Evolutionary conservation across 805 yeast genomes (phyloP), one percentile per base, ranked within the genome.

Genomic region (Myxozyma lipomycoides): DNA sequence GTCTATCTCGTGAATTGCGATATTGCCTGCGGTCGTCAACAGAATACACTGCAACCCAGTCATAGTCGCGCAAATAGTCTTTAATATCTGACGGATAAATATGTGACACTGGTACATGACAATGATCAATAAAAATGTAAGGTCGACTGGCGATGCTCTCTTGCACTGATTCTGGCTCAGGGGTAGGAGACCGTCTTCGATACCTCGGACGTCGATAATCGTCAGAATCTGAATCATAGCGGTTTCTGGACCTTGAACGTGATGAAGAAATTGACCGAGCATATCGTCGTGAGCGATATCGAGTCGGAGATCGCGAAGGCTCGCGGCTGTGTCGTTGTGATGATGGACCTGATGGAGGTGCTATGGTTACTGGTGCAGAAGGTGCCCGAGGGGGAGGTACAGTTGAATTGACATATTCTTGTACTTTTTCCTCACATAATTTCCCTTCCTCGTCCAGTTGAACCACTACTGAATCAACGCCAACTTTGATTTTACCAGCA

Each of bases 11-110:
- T 18, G 35, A 26, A 7, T 32, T 34, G 18, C 26, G 19, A 12
- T 52, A 48, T 18, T 32, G 32, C 10, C 39, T 37, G 5, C 39
- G 32, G 18, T 25, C 41, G 30, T 44, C 44, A 12, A 48, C 60
- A 6, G 43, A 41, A 43, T 84, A 63, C 2, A 87, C 78, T 48
- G 85, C 72, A 0, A 81, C 77, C 82, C 88, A 84, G 48, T 77
- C 78, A 62, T 83, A 83, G 43, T 74, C 76, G 37, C 74, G 74
- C 28, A 87, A 69, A 26, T 74, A 72, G 24, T 76, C 73, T 60
- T 84, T 81, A 47, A 88, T 70, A 61, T 83, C 87, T 46, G 73
- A 73, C 2, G 80, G 70, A 15, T 74, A 69, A 1, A 81, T 72
- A 46, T 72, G 70, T 24, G 60, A 54, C 7, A 59, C 54, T 1